Base-by-base conservation (phyloP, 495 filamentous ascomycete genomes). In the Recurvomyces mirabilis region DNA sequence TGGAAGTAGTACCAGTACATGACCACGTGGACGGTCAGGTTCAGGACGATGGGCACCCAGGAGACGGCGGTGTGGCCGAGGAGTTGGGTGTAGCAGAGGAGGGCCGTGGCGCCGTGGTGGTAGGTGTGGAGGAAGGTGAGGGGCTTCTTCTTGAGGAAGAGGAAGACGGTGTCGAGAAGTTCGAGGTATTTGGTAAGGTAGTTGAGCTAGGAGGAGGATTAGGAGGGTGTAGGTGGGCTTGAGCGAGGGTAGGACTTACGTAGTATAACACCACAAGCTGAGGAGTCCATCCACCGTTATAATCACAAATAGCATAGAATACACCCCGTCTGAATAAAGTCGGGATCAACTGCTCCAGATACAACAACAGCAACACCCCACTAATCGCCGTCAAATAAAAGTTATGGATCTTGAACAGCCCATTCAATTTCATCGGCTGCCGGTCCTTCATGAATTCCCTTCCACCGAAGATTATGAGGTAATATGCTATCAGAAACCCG, bases 81-180 rank as follows among this genome's bases (percentile, higher is more conserved):
- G 49, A 88, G 73, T 64, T 88, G 82, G 45, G 81, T 85, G 67
- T 84, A 88, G 78, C 82, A 88, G 53, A 88, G 79, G 49, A 86
- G 74, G 38, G 83, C 82, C 6, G 82, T 88, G 18, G 82, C 82
- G 58, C 82, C 82, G 60, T 88, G 81, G 68, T 87, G 82, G 63
- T 87, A 87, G 65, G 78, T 84, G 70, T 88, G 83, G 35, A 88
- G 77, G 74, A 88, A 88, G 59, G 83, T 83, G 60, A 85, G 65
- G 23, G 83, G 83, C 71, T 87, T 88, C 72, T 88, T 88, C 76
- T 87, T 87, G 53, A 87, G 65, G 65, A 86, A 79, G 43, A 88
- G 65, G 71, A 88, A 88, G 52, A 81, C 72, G 39, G 83, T 88
- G 60, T 88, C 83, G 51, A 87, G 57, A 33, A 88, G 70, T 59